Base-by-base conservation (phyloP, 73 alveolate species). In the Breviolum minutum region DNA sequence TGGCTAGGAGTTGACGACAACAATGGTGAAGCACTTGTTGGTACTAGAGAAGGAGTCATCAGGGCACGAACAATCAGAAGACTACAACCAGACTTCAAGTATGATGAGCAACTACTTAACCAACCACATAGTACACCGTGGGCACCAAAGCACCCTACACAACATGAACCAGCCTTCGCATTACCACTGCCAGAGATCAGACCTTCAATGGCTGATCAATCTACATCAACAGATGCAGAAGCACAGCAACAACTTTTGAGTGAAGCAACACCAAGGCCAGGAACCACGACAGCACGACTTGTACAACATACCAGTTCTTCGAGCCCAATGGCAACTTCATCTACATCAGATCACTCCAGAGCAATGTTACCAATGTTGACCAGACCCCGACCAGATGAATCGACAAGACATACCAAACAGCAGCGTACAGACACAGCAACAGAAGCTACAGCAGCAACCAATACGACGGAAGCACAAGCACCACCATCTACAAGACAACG, bases 1-100 rank as follows among this genome's bases (percentile, higher is more conserved):
- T 79, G 87, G 87, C 87, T 79, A 12, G 87, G 87, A 62, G 12
- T 79, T 9, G 87, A 79, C 5, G 83, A 19, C 83, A 68, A 6
- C 77, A 24, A 14, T 13, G 83, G 40, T 9, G 83, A 73, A 32
- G 0, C 10, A 10, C 7, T 19, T 32, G 83, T 73, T 19, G 83
- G 83, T 2, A 73, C 83, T 19, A 14, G 3, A 68, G 14, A 14
- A 22, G n/a, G 83, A 73, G 83, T 73, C 14, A 73, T 73, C 32
- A 14, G 32, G 7, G 83, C 83, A 13, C 83, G 83, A 10, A 24
- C 83, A 13, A 73, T 73, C 83, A 73, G 54, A 40, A 40, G 54
- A 40, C 54, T 40, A 40, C 54, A 40, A 3, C 54, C 0, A 40
- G 54, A 40, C 3, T 40, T 40, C 54, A 40, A 40, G 54, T 40